Evolutionary conservation across 2,329 filamentous ascomycete genomes (phyloP).

Genomic region (Cladorrhinum sp.): DNA sequence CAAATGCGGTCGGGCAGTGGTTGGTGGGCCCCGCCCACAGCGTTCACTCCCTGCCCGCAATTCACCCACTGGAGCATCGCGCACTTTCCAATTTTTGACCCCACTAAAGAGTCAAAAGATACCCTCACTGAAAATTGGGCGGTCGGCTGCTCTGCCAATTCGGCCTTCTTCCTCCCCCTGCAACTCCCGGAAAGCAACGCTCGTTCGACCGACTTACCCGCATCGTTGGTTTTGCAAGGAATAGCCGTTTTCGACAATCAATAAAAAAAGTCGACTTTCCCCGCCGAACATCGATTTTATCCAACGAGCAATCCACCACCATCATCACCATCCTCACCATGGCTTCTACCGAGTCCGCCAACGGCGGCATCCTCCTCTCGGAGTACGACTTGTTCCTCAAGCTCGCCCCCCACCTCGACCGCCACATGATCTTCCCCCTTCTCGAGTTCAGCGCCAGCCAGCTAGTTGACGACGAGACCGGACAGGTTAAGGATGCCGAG

Average conservation of each 20-base stretch:
- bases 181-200: slow-evolving; percentile 8
- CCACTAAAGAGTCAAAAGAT: slow-evolving; percentile 29
- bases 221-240: neutral
- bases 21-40: slow-evolving; percentile 7
- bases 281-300: slow-evolving; percentile 37
- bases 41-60: neutral
- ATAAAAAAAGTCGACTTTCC: slow-evolving; percentile 7
- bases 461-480: slow-evolving; percentile 67
- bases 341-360: slow-evolving; percentile 32
- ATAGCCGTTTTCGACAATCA: neutral
- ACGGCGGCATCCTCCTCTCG: slow-evolving; percentile 32
- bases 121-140: slow-evolving; percentile 26
- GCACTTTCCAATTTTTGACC: slow-evolving; percentile 30
- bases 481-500: slow-evolving; percentile 49
- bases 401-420: slow-evolving; percentile 87
- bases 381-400: slow-evolving; percentile 67
- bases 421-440: slow-evolving; percentile 93
- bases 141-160: slow-evolving; percentile 13
- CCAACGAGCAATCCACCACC: slow-evolving; percentile 5
- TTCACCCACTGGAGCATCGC: slow-evolving; percentile 16
- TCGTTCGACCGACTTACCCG: slow-evolving; percentile 10
- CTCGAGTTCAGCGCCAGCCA: slow-evolving; percentile 86
- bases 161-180: slow-evolving; percentile 14
- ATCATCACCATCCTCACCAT: slow-evolving; percentile 32
- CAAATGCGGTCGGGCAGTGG: neutral